Evolutionary conservation across 805 yeast species (phyloP), one percentile per base, ranked within the genome.

Genomic region (Starmerella asiatica): DNA sequence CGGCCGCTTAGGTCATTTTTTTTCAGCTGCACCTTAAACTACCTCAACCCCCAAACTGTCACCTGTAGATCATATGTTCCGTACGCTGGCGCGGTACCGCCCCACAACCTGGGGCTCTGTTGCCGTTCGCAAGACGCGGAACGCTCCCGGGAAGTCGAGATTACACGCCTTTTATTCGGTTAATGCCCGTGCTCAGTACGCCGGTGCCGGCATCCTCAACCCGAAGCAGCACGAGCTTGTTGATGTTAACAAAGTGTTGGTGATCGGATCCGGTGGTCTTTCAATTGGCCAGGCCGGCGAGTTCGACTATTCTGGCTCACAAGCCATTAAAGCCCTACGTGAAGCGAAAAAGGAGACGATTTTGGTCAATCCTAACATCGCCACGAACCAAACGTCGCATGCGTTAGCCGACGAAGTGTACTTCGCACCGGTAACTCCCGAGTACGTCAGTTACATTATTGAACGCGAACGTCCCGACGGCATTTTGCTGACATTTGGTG

Each of bases 241-340:
- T 32, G 93, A 84, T 46, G 94, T 84, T 23, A 66, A 75, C 47
- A 81, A 81, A 55, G 97, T 91, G 6, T 70, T 85, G 51, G 88
- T 85, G 43, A 73, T 91, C 56, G 98, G 98, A 56, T 86, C 96
- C 38, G 98, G 98, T 69, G 98, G 98, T 60, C 70, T 91, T 55
- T 82, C 94, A 41, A 91, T 91, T 59, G 98, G 98, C 51, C 98
- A 91, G 69, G 98, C 98, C 48, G 98, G 98, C 64, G 98, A 91
- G 66, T 91, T 91, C 57, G 98, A 91, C 62, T 91, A 91, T 67
- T 85, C 96, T 34, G 98, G 98, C 57, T 84, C 95, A 40, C 98
- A 91, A 67, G 98, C 98, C 44, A 91, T 91, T 65, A 91, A 91
- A 65, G 98, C 98, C 34, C 71, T 91, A 65, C 88, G 84, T 63